Evolutionary conservation across 139 green algal species (phyloP).

Genomic region (Mychonastes homosphaera): DNA sequence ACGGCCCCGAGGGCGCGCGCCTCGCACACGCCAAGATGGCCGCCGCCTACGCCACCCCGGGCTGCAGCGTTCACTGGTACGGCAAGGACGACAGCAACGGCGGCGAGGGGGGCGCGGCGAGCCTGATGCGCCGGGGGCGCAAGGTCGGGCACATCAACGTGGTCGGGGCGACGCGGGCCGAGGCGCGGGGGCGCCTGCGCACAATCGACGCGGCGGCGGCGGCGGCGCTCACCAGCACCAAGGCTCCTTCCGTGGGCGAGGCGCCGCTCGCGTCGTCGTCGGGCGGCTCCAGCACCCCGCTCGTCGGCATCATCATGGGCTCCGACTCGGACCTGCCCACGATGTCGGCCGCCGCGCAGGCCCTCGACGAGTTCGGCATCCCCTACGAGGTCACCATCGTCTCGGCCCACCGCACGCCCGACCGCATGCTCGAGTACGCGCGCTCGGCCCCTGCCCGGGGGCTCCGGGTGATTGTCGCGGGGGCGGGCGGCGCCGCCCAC

Average conservation of each 20-base stretch:
- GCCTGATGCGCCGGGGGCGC: constrained; percentile 31
- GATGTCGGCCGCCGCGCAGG: constrained; percentile 74
- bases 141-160: constrained; percentile 87
- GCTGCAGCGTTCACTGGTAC: constrained; percentile 86
- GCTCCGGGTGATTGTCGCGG: constrained; percentile 86
- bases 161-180: constrained; percentile 32
- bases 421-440: constrained; percentile 89
- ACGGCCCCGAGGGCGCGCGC: constrained; percentile 57
- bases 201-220: constrained; percentile 42
- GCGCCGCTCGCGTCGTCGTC: background rate
- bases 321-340: constrained; percentile 86
- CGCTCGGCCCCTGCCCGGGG: constrained; percentile 50
- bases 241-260: background rate
- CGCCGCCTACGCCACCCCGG: constrained; percentile 47
- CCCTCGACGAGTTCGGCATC: constrained; percentile 70
- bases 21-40: constrained; percentile 61
- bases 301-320: constrained; percentile 98
- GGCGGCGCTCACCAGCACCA: constrained; percentile 27
- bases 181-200: constrained; percentile 38
- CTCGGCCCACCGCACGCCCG: constrained; percentile 88
- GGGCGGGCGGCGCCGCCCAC: constrained; percentile 89
- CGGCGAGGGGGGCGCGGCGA: constrained; percentile 19
- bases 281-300: background rate
- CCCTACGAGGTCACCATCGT: constrained; percentile 77
- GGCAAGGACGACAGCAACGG: constrained; percentile 58